A percentile compares a stretch with the other conserved stretches of the same genome.
Evolutionary conservation across 1,284 basidiomycete species (phyloP).

Genomic region (Cryptococcus hybrid): DNA sequence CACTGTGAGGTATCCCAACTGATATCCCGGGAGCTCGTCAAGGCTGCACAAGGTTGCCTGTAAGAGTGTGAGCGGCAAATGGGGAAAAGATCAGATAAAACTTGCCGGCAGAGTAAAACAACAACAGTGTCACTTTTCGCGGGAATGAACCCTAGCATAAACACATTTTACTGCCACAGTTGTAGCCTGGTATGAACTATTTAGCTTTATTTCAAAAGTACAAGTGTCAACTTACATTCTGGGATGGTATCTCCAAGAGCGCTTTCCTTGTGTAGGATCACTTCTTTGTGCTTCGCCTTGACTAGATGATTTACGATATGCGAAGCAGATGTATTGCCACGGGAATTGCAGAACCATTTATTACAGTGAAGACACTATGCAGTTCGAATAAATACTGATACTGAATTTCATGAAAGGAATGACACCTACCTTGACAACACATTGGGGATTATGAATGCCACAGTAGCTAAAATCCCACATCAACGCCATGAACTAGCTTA

Average conservation of each 20-base stretch:
- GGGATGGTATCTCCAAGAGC: slow-evolving; percentile 96
- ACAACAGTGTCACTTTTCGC: slow-evolving; percentile 99
- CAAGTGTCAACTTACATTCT: slow-evolving; percentile 63
- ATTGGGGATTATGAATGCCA: slow-evolving; percentile 96
- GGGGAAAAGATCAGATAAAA: too few relatives aligned
- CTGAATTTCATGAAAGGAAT: not conserved
- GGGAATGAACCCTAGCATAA: slow-evolving; percentile 98
- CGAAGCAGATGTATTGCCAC: slow-evolving; percentile 94
- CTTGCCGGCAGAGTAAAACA: slow-evolving; percentile 95
- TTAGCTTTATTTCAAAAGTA: not conserved
- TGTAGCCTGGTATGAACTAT: slow-evolving; percentile 61
- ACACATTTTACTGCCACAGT: slow-evolving; percentile 99
- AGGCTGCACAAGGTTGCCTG: slow-evolving; percentile 95
- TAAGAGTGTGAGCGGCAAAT: not conserved
- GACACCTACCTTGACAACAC: slow-evolving; percentile 74
- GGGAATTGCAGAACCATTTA: slow-evolving; percentile 99
- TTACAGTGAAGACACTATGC: slow-evolving; percentile 77
- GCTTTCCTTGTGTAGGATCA: slow-evolving; percentile 91
- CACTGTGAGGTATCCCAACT: slow-evolving; percentile 98
- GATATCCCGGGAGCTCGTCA: slow-evolving; percentile 85
- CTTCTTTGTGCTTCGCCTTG: slow-evolving; percentile 98
- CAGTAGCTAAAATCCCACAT: slow-evolving; percentile 81
- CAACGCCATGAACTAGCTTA: too few relatives aligned
- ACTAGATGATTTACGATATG: slow-evolving; percentile 99
- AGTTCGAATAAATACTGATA: not conserved